phyloP scores from a whole-genome alignment of 768 basidiomycete genomes.

The Lentinula boryana region DNA sequence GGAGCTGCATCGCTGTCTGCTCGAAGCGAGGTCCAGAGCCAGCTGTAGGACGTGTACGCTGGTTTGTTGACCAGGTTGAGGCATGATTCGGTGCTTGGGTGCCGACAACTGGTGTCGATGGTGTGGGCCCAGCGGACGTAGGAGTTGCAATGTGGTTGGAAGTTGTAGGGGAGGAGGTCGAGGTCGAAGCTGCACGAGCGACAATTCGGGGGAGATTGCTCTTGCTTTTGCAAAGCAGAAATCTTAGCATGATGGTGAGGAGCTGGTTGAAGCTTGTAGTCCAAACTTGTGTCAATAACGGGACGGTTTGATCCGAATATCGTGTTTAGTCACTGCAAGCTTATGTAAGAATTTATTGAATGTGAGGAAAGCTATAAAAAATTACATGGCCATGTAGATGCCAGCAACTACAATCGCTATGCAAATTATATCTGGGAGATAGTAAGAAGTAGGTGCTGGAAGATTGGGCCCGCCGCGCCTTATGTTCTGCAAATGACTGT shows the following conservation, averaged over 20 bases:
- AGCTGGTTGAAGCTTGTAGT: neutral
- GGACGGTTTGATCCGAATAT: neutral
- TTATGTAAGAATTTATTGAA: too few species aligned
- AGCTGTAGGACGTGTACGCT: slow-evolving; percentile 59
- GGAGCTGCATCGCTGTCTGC: slow-evolving; percentile 81
- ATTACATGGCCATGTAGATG: too few species aligned
- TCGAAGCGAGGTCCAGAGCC: slow-evolving; percentile 80
- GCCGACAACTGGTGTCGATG: slow-evolving; percentile 19
- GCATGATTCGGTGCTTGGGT: slow-evolving; percentile 82
- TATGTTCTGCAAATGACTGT: too few species aligned
- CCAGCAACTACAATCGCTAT: too few species aligned
- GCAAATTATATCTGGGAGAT: too few species aligned
- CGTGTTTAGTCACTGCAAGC: too few species aligned
- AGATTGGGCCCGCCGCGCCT: too few species aligned
- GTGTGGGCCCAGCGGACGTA: slow-evolving; percentile 13
- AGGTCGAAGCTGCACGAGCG: slow-evolving; percentile 1
- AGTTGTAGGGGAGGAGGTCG: slow-evolving; percentile 7
- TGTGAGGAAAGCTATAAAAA: too few species aligned
- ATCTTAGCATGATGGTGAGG: slow-evolving; percentile 5
- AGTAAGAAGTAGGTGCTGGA: too few species aligned
- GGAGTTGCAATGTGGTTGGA: slow-evolving; percentile 9
- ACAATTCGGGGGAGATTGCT: neutral
- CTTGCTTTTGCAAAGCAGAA: neutral
- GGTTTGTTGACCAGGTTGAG: slow-evolving; percentile 80
- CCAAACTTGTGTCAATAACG: neutral